Conservation (phyloP, 2,329 filamentous ascomycete genomes). For the Aspergillus sp. region DNA sequence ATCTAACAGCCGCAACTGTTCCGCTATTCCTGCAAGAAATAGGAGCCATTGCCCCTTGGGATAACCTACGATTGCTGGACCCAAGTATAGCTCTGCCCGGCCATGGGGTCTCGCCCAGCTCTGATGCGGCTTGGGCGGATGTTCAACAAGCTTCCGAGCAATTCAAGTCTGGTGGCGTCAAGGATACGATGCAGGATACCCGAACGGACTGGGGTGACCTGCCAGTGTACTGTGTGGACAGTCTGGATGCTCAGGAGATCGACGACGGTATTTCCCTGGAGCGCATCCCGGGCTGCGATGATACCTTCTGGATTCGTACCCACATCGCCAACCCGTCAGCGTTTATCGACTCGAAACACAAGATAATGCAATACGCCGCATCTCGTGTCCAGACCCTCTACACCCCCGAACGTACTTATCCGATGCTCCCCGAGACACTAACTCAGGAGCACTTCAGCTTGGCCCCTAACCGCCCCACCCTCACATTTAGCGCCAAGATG, state of each 20-base stretch:
- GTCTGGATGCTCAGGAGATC: conserved; percentile 55
- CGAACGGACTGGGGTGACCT: conserved; percentile 59
- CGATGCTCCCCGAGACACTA: conserved; percentile 55
- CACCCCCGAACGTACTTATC: conserved; percentile 53
- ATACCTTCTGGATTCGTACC: conserved; percentile 59
- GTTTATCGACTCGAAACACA: conserved; percentile 54
- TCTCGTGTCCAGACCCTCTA: conserved; percentile 56
- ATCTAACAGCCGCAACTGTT: conserved; percentile 39
- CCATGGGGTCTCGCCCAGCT: conserved; percentile 31
- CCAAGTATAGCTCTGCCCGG: conserved; percentile 54
- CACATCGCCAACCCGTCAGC: conserved; percentile 66
- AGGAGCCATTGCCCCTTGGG: conserved; percentile 59
- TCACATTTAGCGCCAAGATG: conserved; percentile 62
- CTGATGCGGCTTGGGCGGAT: conserved; percentile 32
- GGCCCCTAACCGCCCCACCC: conserved; percentile 51
- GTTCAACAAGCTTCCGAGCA: conserved; percentile 29
- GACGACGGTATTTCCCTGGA: conserved; percentile 65
- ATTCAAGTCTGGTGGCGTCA: conserved; percentile 30
- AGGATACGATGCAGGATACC: conserved; percentile 56
- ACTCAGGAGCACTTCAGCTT: conserved; percentile 57
- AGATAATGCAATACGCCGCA: conserved; percentile 55
- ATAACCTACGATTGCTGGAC: conserved; percentile 54
- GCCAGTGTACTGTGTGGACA: conserved; percentile 61
- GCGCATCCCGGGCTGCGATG: conserved; percentile 41
- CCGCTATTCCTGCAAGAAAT: conserved; percentile 60